Conservation (phyloP, 345 rosid species). For the Lenwebbia sp. region DNA sequence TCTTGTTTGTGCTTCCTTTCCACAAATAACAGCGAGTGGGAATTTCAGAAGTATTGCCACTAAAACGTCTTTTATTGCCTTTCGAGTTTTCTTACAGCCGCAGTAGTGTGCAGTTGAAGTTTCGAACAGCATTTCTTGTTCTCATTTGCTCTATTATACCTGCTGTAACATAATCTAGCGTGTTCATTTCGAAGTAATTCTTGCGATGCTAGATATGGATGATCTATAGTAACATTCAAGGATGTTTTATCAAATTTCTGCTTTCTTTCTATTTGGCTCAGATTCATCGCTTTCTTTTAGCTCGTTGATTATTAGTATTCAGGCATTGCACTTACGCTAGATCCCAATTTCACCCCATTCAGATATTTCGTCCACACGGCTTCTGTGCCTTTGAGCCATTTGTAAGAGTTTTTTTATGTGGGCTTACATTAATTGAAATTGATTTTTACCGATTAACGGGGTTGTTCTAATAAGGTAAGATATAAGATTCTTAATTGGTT, state of each 20-base stretch:
- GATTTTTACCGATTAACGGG: no score
- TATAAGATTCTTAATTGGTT: no score
- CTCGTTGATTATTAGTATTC: no score
- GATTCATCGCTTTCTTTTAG: background rate
- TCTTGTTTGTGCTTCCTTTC: background rate
- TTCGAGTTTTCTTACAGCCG: background rate
- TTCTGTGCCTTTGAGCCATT: no score
- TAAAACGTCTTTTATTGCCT: conserved; percentile 7
- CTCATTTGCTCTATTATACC: background rate
- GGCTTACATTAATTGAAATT: no score
- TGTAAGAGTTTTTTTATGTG: no score
- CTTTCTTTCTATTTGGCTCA: background rate
- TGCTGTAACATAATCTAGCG: background rate
- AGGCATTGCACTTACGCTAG: no score
- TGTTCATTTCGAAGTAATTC: background rate
- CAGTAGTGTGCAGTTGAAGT: background rate
- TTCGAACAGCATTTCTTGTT: background rate
- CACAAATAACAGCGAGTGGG: conserved; percentile 98
- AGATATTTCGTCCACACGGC: no score
- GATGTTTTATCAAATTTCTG: background rate
- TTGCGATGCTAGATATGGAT: background rate
- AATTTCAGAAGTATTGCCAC: conserved; percentile 97
- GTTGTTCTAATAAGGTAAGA: no score
- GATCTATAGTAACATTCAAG: background rate
- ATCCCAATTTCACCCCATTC: no score